Conservation (phyloP, 2,329 filamentous ascomycete genomes). For the Colletotrichum sojae region DNA sequence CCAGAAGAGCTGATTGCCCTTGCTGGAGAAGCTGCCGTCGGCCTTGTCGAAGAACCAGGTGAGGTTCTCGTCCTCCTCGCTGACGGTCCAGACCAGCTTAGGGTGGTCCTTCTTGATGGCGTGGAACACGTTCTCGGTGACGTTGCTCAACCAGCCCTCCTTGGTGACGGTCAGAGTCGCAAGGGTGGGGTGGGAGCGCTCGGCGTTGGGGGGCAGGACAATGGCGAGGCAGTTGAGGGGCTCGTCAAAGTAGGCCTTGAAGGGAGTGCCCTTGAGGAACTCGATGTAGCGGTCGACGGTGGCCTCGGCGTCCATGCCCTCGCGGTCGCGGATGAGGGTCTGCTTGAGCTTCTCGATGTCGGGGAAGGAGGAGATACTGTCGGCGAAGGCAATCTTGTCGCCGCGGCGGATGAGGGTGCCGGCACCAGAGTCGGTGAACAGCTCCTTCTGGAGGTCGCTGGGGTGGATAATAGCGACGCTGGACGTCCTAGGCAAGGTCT, state of each 20-base stretch:
- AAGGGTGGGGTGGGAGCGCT: conserved; percentile 81
- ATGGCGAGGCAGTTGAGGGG: conserved; percentile 93
- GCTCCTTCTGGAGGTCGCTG: conserved; percentile 93
- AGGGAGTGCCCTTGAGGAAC: conserved; percentile 80
- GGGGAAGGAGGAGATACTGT: conserved; percentile 79
- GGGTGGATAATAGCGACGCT: conserved; percentile 98
- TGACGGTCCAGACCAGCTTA: conserved; percentile 95
- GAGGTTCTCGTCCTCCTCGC: conserved; percentile 94
- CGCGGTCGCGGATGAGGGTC: conserved; percentile 84
- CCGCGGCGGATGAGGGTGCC: conserved; percentile 93
- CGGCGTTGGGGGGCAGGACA: conserved; percentile 80
- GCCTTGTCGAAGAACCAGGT: conserved; percentile 99
- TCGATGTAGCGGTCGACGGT: conserved; percentile 91
- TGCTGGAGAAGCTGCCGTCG: conserved; percentile 88
- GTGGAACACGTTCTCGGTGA: conserved; percentile 94
- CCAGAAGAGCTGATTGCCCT: conserved; percentile 96
- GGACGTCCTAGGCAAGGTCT: conserved; percentile 89
- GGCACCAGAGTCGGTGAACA: conserved; percentile 96
- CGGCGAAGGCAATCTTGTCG: conserved; percentile 86
- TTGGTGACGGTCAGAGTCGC: conserved; percentile 95
- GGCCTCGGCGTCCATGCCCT: conserved; percentile 84
- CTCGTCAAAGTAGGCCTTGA: conserved; percentile 96
- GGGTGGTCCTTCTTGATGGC: conserved; percentile 95
- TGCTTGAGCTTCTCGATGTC: conserved; percentile 84
- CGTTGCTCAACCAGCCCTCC: conserved; percentile 92